Conservation (phyloP, 2,329 filamentous ascomycete species). For the Metarhizium rileyi region DNA sequence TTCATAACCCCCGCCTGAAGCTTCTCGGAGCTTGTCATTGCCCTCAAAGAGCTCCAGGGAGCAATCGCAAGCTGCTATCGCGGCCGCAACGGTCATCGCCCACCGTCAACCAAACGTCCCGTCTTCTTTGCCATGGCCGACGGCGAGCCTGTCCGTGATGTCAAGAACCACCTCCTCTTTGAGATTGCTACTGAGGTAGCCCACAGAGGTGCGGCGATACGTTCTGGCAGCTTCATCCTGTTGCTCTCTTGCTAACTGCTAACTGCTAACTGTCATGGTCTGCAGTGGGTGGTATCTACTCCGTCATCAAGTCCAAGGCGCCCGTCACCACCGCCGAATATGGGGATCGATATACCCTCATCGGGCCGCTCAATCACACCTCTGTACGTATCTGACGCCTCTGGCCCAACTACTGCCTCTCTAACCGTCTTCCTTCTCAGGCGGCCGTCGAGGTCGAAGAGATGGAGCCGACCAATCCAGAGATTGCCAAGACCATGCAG, state of each 20-base stretch:
- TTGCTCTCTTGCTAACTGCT: slow-evolving; percentile 4
- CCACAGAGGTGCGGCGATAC: slow-evolving; percentile 64
- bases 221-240: slow-evolving; percentile 14
- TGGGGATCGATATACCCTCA: slow-evolving; percentile 92
- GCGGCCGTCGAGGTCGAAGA: slow-evolving; percentile 97
- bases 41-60: slow-evolving; percentile 2
- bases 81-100: neutral
- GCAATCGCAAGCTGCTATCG: slow-evolving; percentile 1
- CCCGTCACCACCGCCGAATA: slow-evolving; percentile 97
- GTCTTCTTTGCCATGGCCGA: slow-evolving; percentile 32
- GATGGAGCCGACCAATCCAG: slow-evolving; percentile 72
- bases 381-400: slow-evolving; percentile 50
- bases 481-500: slow-evolving; percentile 72
- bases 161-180: slow-evolving; percentile 93
- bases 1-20: neutral
- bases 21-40: neutral
- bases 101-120: neutral
- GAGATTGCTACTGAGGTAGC: slow-evolving; percentile 96
- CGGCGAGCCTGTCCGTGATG: slow-evolving; percentile 51
- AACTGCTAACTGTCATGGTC: slow-evolving; percentile 2
- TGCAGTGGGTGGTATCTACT: slow-evolving; percentile 94
- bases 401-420: neutral
- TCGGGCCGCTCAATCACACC: slow-evolving; percentile 84
- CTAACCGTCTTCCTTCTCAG: slow-evolving; percentile 31
- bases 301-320: slow-evolving; percentile 96